phyloP scores from a whole-genome alignment of 495 filamentous ascomycete species.

The Cenococcum geophilum region DNA sequence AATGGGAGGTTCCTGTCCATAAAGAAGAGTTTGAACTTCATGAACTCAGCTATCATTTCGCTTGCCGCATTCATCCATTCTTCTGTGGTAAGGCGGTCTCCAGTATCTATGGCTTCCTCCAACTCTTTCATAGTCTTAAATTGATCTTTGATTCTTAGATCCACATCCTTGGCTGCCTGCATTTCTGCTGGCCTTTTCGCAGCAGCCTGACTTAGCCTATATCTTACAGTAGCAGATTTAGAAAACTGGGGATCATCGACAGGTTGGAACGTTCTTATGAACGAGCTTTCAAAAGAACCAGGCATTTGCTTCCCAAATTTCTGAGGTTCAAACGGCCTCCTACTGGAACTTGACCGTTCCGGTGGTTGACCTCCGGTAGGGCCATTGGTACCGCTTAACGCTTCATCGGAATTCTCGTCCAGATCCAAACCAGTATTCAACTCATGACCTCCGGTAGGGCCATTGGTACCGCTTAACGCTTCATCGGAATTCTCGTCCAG shows the following conservation, averaged over 20 bases:
- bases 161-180: neutral
- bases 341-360: too few relatives aligned
- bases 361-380: too few relatives aligned
- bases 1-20: slow-evolving; percentile 49
- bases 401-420: too few relatives aligned
- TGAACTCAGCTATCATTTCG: slow-evolving; percentile 70
- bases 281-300: neutral
- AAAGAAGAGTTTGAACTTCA: slow-evolving; percentile 69
- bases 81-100: slow-evolving; percentile 48
- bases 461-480: too few relatives aligned
- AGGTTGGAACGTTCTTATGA: neutral
- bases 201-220: neutral
- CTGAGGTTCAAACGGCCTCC: too few relatives aligned
- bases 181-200: neutral
- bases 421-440: too few relatives aligned
- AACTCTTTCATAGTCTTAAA: slow-evolving; percentile 26
- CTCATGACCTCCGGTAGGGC: too few relatives aligned
- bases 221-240: neutral
- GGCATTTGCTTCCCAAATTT: too few relatives aligned
- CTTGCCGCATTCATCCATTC: slow-evolving; percentile 71
- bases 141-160: neutral
- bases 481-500: too few relatives aligned
- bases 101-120: slow-evolving; percentile 45
- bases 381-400: too few relatives aligned
- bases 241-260: neutral